These are phyloP conservation scores for Fusarium liriodendri DNA, from an alignment of 2,329 filamentous ascomycete species.

Conservation along the genomic window DNA sequence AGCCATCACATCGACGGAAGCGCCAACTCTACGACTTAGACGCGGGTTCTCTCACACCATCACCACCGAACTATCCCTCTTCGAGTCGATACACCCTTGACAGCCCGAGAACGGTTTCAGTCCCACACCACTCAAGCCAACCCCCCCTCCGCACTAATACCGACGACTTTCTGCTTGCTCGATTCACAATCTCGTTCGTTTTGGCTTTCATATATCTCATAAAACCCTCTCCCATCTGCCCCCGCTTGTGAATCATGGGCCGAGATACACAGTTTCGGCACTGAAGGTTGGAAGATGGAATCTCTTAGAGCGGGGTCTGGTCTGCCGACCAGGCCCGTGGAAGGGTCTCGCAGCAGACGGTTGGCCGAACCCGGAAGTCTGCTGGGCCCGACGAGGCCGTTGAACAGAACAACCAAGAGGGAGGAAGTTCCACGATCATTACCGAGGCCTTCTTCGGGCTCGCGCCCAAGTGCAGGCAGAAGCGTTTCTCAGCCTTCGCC, in stretches of 20 bases:
- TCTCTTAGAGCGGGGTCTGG: conserved; percentile 55
- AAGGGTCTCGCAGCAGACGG: conserved; percentile 48
- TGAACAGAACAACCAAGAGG: conserved; percentile 36
- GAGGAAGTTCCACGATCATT: conserved; percentile 32
- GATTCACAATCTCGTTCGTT: conserved; percentile 30
- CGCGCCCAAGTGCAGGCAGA: conserved; percentile 33
- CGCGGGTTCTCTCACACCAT: conserved; percentile 42
- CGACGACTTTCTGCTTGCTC: conserved; percentile 36
- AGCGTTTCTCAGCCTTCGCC: conserved; percentile 40
- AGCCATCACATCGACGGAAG: conserved; percentile 37
- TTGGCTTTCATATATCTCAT: conserved; percentile 31
- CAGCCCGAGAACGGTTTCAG: conserved; percentile 33
- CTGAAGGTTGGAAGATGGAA: conserved; percentile 55
- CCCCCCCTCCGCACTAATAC: conserved; percentile 44
- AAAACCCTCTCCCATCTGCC: conserved; percentile 3
- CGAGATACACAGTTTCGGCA: conserved; percentile 21
- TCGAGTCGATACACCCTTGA: conserved; percentile 36
- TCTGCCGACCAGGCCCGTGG: conserved; percentile 53
- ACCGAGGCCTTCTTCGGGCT: conserved; percentile 30
- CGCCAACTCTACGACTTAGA: conserved; percentile 37
- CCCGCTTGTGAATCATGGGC: conserved; percentile 36
- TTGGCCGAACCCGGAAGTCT: conserved; percentile 36
- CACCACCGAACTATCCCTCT: conserved; percentile 39
- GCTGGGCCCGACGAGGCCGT: conserved; percentile 38
- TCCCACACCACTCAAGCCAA: conserved; percentile 39